Conservation (phyloP, 2,329 filamentous ascomycete genomes). For the Stagonosporopsis cucurbitacearum region DNA sequence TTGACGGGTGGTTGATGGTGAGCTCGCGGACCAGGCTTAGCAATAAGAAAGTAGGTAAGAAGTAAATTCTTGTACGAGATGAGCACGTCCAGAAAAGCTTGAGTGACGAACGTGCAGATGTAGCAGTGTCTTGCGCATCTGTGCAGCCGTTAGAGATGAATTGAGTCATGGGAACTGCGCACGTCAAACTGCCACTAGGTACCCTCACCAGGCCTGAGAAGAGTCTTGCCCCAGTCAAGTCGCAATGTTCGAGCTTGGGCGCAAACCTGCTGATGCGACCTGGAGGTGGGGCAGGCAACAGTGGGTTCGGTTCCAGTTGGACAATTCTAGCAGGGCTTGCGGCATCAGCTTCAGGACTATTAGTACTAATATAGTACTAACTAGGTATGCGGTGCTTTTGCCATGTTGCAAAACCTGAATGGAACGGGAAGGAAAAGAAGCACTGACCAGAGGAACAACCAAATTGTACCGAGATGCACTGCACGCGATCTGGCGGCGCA, state of each 20-base stretch:
- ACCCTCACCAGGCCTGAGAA: neutral
- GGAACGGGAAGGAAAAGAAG: neutral
- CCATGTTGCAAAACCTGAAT: neutral
- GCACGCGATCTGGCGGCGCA: neutral
- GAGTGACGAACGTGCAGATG: neutral
- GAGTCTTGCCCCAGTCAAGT: slow-evolving; percentile 3
- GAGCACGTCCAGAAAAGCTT: neutral
- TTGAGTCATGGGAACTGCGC: neutral
- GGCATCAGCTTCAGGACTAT: neutral
- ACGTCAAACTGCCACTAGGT: neutral
- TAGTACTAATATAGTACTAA: neutral
- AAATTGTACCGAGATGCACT: neutral
- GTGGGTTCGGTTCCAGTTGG: neutral
- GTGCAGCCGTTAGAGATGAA: neutral
- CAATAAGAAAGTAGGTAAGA: neutral
- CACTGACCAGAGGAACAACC: neutral
- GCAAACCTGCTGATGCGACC: neutral
- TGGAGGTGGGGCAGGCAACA: neutral
- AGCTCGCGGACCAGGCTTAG: neutral
- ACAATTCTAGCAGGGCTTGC: neutral
- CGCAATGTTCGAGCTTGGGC: neutral
- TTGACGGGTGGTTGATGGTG: no score
- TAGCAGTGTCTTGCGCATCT: neutral
- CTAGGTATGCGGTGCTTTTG: neutral
- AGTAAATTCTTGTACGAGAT: no score